Evolutionary conservation across 345 rosid genomes (phyloP).

Genomic region (Boechera retrofracta): DNA sequence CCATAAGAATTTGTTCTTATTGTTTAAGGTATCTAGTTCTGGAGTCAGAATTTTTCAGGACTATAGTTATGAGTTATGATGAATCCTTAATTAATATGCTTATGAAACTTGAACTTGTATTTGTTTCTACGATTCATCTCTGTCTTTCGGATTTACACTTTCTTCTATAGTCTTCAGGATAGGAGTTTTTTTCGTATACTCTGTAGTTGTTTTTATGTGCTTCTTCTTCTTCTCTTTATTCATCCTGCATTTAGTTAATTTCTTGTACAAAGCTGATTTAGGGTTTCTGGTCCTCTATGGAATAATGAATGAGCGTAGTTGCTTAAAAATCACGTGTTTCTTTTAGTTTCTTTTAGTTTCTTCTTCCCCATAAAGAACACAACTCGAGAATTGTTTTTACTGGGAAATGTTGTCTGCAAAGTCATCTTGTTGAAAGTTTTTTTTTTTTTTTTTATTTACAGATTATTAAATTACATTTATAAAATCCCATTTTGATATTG

Average conservation of each 20-base stretch:
- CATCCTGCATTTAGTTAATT: slow-evolving; percentile 8
- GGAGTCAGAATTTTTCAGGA: not conserved
- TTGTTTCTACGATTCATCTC: not conserved
- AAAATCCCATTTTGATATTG: no score
- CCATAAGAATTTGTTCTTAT: slow-evolving; percentile 5
- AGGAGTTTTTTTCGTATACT: not conserved
- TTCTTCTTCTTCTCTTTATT: not conserved
- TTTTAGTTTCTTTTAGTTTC: no score
- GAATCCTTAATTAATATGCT: not conserved
- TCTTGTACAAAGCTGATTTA: not conserved
- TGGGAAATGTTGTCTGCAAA: not conserved
- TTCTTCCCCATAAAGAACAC: no score
- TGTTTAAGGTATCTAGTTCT: not conserved
- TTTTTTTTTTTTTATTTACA: no score
- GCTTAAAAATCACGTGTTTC: no score
- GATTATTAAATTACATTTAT: no score
- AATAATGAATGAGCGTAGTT: not conserved
- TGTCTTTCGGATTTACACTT: not conserved
- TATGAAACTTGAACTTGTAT: not conserved
- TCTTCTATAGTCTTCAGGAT: not conserved
- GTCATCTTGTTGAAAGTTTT: not conserved
- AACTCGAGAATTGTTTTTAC: not conserved
- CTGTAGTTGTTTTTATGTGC: not conserved
- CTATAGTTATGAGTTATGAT: not conserved
- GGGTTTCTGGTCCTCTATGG: not conserved